Percentiles rank a stretch among this genome's conserved stretches.
Conservation (phyloP, 345 rosid species). For the Eutrema heterophyllum region DNA sequence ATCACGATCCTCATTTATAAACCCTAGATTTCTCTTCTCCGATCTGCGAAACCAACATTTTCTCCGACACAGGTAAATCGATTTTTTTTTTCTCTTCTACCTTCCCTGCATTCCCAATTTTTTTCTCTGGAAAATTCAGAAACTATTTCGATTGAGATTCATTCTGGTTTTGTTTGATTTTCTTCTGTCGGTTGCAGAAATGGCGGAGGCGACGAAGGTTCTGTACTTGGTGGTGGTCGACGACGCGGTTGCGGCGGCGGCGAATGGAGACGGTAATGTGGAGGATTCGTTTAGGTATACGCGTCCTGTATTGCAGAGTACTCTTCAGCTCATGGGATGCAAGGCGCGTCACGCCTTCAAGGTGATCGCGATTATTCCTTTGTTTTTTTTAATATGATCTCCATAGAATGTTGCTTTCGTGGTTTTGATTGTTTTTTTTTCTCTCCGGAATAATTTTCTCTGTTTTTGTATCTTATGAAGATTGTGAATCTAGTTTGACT, state of each 20-base stretch:
- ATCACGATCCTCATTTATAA: conserved; percentile 29
- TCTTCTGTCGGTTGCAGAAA: conserved; percentile 21
- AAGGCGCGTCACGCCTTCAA: conserved; percentile 97
- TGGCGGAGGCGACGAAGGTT: conserved; percentile 67
- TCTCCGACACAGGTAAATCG: background rate
- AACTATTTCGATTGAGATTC: background rate
- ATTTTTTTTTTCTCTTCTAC: background rate
- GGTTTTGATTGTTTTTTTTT: background rate
- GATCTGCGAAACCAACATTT: background rate
- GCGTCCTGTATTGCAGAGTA: conserved; percentile 86
- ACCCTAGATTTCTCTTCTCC: conserved; percentile 23
- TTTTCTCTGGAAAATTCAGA: background rate
- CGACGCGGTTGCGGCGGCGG: conserved; percentile 33
- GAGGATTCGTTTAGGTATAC: conserved; percentile 73
- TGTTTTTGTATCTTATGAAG: background rate
- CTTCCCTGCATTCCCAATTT: conserved; percentile 13
- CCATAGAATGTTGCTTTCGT: background rate
- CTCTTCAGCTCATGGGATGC: conserved; percentile 99
- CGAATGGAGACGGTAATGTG: conserved; percentile 30
- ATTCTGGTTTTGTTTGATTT: background rate
- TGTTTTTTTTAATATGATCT: background rate
- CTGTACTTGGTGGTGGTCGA: conserved; percentile 80
- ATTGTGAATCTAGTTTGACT: background rate
- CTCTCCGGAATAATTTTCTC: background rate
- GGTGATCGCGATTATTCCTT: conserved; percentile 36